These are phyloP conservation scores for Lathyrus sativus DNA, from an alignment of 306 rosid species.

Conservation along the genomic window DNA sequence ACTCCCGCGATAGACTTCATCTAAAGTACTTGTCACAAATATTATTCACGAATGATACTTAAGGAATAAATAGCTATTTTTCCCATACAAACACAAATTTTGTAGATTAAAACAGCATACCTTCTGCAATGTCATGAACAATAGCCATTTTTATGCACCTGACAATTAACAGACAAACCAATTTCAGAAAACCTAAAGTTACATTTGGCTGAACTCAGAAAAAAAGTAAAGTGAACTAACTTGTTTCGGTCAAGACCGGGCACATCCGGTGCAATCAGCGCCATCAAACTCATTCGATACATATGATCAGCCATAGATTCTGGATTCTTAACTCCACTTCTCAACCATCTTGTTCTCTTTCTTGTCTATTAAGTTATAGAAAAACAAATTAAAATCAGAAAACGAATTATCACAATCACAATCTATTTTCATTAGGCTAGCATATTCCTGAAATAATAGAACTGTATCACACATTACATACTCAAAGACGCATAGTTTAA, in stretches of 20 bases:
- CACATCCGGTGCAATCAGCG: slow-evolving; percentile 77
- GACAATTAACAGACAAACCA: slow-evolving; percentile 34
- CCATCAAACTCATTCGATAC: slow-evolving; percentile 91
- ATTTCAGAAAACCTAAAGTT: background rate
- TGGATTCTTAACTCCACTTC: slow-evolving; percentile 58
- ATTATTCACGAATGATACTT: background rate
- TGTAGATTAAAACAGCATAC: slow-evolving; percentile 39
- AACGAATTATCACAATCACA: background rate
- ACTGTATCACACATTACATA: background rate
- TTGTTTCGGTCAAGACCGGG: slow-evolving; percentile 63
- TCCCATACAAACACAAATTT: background rate
- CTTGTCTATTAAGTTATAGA: slow-evolving; percentile 55
- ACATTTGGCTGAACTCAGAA: background rate
- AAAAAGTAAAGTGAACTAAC: background rate
- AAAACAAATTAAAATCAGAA: slow-evolving; percentile 8
- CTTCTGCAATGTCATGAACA: slow-evolving; percentile 93
- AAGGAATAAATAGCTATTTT: background rate
- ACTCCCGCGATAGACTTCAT: background rate
- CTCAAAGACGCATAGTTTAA: too few species aligned
- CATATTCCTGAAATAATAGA: background rate
- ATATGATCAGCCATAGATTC: slow-evolving; percentile 94
- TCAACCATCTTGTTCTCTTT: slow-evolving; percentile 84
- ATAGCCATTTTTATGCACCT: slow-evolving; percentile 91
- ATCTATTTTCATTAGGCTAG: background rate
- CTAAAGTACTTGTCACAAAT: slow-evolving; percentile 7